These are phyloP conservation scores for Pelargonium cotyledonis DNA, from an alignment of 441 rosid species.

Conservation along the genomic window DNA sequence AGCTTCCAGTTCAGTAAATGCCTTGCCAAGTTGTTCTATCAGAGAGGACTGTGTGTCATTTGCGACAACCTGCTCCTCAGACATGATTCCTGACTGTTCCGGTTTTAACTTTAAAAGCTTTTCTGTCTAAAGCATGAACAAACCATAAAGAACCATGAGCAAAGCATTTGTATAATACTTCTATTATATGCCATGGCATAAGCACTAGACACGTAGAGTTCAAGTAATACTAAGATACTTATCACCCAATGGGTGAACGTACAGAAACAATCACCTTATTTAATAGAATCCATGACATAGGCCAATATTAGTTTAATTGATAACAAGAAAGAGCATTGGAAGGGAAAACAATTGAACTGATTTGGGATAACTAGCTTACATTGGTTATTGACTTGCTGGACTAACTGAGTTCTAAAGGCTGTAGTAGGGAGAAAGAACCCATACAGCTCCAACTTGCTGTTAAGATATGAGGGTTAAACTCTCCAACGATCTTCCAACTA, in stretches of 20 bases:
- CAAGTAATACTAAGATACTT: background rate
- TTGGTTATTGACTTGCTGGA: background rate
- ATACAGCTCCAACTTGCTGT: too few relatives aligned
- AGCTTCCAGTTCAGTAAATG: conserved; percentile 30
- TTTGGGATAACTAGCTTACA: background rate
- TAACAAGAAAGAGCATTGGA: background rate
- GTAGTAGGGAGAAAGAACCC: too few relatives aligned
- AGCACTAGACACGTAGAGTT: background rate
- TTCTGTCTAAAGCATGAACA: background rate
- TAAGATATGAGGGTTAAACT: too few relatives aligned
- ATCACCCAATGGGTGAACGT: background rate
- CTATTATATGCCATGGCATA: background rate
- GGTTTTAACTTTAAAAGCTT: background rate
- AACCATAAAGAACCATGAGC: background rate
- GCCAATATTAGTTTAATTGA: background rate
- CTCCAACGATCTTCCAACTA: too few relatives aligned
- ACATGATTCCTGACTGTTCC: conserved; percentile 25
- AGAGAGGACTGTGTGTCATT: conserved; percentile 25
- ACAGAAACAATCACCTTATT: background rate
- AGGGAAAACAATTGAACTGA: background rate
- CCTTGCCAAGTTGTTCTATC: conserved; percentile 32
- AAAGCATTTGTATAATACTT: background rate
- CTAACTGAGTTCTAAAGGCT: too few relatives aligned
- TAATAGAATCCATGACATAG: background rate
- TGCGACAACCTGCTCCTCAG: conserved; percentile 24